Conservation (phyloP, 495 filamentous ascomycete species). For the Penicillium alfredii region DNA sequence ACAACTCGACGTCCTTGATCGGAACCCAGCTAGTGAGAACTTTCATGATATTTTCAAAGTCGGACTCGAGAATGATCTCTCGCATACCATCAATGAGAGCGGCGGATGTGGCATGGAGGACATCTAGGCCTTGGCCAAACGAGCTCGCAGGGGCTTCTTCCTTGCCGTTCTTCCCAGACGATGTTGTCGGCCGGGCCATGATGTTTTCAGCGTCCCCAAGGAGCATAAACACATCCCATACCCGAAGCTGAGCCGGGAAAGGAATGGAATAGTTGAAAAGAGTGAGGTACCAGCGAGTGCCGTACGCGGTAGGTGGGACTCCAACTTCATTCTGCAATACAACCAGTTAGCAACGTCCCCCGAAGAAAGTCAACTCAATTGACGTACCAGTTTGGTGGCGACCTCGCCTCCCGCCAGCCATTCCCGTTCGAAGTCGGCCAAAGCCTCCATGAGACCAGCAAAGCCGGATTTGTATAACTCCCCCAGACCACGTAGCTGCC, state of each 20-base stretch:
- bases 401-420: conserved; percentile 79
- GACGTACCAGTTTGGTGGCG: conserved; percentile 68
- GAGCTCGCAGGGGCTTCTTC: conserved; percentile 20
- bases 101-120: conserved; percentile 85
- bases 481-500: conserved; percentile 81
- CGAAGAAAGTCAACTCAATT: not conserved
- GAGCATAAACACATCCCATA: conserved; percentile 99
- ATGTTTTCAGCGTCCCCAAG: conserved; percentile 63
- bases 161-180: conserved; percentile 45
- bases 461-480: conserved; percentile 81
- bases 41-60: conserved; percentile 98
- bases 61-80: conserved; percentile 84
- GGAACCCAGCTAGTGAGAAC: conserved; percentile 94
- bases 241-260: conserved; percentile 91
- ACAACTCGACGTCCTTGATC: conserved; percentile 85
- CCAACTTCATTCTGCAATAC: conserved; percentile 59
- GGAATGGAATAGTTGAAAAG: conserved; percentile 97
- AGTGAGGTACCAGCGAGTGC: conserved; percentile 95
- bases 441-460: conserved; percentile 75
- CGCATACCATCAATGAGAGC: conserved; percentile 90
- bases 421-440: conserved; percentile 79
- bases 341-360: conserved; percentile 8
- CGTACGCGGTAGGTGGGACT: conserved; percentile 86
- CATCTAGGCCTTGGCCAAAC: conserved; percentile 68
- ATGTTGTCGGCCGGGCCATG: conserved; percentile 11